Percentiles rank a stretch among this genome's conserved stretches.
Evolutionary conservation across 31 red algal species (phyloP).

Genomic region (Bonnemaisonia californica): DNA sequence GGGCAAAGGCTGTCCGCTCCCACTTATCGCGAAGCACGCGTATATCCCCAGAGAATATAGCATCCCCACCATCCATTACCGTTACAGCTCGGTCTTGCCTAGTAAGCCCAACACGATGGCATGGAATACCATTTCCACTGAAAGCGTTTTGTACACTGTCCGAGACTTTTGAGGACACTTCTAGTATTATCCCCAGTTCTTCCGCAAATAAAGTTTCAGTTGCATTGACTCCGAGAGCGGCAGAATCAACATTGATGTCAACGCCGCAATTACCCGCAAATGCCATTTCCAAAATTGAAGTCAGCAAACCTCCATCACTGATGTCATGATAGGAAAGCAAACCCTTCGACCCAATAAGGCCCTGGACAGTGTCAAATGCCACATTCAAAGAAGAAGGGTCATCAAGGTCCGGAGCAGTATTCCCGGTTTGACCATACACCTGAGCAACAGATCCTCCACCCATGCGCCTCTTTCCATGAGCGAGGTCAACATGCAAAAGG

Average conservation of each 20-base stretch:
- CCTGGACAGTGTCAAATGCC: slow-evolving; percentile 88
- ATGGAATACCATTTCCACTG: slow-evolving; percentile 47
- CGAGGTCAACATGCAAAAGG: slow-evolving; percentile 90
- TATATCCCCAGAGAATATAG: slow-evolving; percentile 57
- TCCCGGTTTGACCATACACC: slow-evolving; percentile 78
- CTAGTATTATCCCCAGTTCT: slow-evolving; percentile 93
- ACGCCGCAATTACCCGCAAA: slow-evolving; percentile 97
- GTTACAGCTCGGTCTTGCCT: slow-evolving; percentile 51
- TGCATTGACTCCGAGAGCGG: slow-evolving; percentile 14
- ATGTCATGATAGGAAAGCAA: slow-evolving; percentile 96
- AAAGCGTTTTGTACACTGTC: slow-evolving; percentile 38
- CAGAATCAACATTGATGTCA: slow-evolving; percentile 67
- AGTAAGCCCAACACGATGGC: slow-evolving; percentile 58
- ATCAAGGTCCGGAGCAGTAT: slow-evolving; percentile 80
- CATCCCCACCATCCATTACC: slow-evolving; percentile 34
- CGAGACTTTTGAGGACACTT: slow-evolving; percentile 48
- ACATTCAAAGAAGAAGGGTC: slow-evolving; percentile 40
- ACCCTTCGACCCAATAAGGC: slow-evolving; percentile 36
- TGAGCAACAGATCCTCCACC: slow-evolving; percentile 93
- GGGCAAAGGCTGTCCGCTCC: slow-evolving; percentile 91
- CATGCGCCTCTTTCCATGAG: slow-evolving; percentile 66
- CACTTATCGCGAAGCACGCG: slow-evolving; percentile 82
- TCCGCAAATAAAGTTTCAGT: slow-evolving; percentile 74
- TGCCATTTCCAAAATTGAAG: slow-evolving; percentile 92
- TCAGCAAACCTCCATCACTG: slow-evolving; percentile 91